phyloP scores from a whole-genome alignment of 139 green algal genomes.

The Mesotaenium endlicherianum region DNA sequence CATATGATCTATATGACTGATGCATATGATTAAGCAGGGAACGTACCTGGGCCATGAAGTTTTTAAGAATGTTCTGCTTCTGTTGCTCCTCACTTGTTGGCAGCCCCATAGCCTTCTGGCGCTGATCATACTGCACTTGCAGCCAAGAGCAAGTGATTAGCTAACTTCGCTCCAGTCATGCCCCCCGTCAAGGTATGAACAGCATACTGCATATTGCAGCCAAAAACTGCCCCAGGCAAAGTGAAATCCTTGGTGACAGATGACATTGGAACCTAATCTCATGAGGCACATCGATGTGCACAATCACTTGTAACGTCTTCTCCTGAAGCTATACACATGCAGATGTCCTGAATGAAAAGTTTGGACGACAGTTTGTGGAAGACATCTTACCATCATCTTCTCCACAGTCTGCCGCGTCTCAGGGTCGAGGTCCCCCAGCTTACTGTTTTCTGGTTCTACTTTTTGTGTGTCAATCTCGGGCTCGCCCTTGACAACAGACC shows the following conservation, averaged over 20 bases:
- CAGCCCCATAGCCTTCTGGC: slow-evolving; percentile 90
- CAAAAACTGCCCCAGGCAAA: slow-evolving; percentile 4
- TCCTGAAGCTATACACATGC: too few species aligned
- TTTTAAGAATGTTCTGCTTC: slow-evolving; percentile 90
- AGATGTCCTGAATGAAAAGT: not conserved
- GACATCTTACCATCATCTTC: slow-evolving; percentile 76
- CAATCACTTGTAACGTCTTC: not conserved
- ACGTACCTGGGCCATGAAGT: slow-evolving; percentile 82
- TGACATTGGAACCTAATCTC: slow-evolving; percentile 1
- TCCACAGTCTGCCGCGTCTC: slow-evolving; percentile 91
- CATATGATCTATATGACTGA: not conserved
- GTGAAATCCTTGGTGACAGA: not conserved
- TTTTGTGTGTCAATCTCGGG: slow-evolving; percentile 85
- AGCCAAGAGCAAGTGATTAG: not conserved
- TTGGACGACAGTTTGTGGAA: not conserved
- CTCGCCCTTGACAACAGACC: slow-evolving; percentile 73
- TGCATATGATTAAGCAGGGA: not conserved
- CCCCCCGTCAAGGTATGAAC: too few species aligned
- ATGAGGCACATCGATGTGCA: not conserved
- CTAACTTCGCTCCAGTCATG: not conserved
- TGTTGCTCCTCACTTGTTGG: slow-evolving; percentile 89
- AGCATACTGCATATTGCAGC: not conserved
- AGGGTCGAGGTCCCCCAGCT: slow-evolving; percentile 88
- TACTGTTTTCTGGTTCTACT: slow-evolving; percentile 92
- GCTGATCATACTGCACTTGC: slow-evolving; percentile 94